phyloP scores from a whole-genome alignment of 805 yeast species.

The Nakazawaea wyomingensis region DNA sequence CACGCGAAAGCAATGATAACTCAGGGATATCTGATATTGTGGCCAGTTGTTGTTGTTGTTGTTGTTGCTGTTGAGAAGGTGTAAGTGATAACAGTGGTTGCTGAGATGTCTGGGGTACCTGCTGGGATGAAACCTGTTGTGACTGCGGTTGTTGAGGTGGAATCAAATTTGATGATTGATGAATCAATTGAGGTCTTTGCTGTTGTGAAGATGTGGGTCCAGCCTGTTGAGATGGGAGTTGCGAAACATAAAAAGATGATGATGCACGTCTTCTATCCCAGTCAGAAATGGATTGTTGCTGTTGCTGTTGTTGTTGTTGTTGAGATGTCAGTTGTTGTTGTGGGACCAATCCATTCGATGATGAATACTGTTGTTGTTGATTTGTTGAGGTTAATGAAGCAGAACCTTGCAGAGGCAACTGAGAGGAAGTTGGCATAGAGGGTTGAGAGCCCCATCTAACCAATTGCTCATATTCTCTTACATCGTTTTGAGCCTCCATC shows the following conservation, averaged over 20 bases:
- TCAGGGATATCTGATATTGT: slow-evolving; percentile 37
- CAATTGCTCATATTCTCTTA: slow-evolving; percentile 41
- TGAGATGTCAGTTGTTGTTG: slow-evolving; percentile 19
- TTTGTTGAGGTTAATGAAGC: slow-evolving; percentile 10
- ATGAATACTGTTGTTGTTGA: not conserved
- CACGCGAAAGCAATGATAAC: slow-evolving; percentile 66
- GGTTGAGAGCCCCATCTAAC: slow-evolving; percentile 28
- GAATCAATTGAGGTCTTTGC: slow-evolving; percentile 4
- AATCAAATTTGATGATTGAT: not conserved
- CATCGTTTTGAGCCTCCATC: slow-evolving; percentile 42
- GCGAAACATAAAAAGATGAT: slow-evolving; percentile 7
- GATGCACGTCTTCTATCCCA: slow-evolving; percentile 13
- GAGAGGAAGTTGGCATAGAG: not conserved
- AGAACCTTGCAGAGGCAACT: slow-evolving; percentile 8
- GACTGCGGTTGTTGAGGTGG: slow-evolving; percentile 13
- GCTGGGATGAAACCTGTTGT: not conserved
- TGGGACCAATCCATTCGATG: slow-evolving; percentile 4
- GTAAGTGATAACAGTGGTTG: slow-evolving; percentile 7
- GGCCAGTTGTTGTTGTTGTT: slow-evolving; percentile 13
- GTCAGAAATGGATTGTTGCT: slow-evolving; percentile 4
- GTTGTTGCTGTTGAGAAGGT: slow-evolving; percentile 1
- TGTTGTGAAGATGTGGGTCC: slow-evolving; percentile 12
- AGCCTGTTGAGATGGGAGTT: slow-evolving; percentile 10
- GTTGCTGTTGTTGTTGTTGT: slow-evolving; percentile 15
- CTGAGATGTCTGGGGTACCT: not conserved